phyloP scores from a whole-genome alignment of 768 basidiomycete genomes.

The Dendrothele bispora region DNA sequence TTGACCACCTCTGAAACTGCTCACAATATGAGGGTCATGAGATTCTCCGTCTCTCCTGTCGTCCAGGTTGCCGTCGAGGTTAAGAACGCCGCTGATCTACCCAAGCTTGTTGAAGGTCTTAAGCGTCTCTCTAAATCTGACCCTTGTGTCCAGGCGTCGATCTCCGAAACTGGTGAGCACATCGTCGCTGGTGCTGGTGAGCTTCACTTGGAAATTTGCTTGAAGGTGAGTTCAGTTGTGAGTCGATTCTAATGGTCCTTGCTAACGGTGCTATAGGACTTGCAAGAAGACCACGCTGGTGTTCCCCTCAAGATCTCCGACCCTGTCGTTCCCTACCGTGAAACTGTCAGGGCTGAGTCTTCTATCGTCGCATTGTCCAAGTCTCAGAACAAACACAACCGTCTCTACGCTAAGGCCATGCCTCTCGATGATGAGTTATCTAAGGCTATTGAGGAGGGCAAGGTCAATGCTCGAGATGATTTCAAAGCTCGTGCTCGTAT shows the following conservation, averaged over 20 bases:
- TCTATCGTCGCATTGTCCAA: slow-evolving; percentile 96
- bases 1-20: slow-evolving; percentile 97
- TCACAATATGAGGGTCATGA: slow-evolving; percentile 99
- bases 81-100: slow-evolving; percentile 98
- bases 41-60: slow-evolving; percentile 99
- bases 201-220: slow-evolving; percentile 98
- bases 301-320: slow-evolving; percentile 98
- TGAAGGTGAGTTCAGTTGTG: slow-evolving; percentile 65
- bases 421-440: slow-evolving; percentile 95
- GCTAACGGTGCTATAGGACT: slow-evolving; percentile 57
- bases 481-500: slow-evolving; percentile 94
- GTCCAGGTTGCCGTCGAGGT: slow-evolving; percentile 99
- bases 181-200: slow-evolving; percentile 99
- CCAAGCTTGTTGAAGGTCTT: slow-evolving; percentile 99
- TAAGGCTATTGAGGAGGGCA: slow-evolving; percentile 87
- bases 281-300: slow-evolving; percentile 99
- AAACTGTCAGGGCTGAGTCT: slow-evolving; percentile 96
- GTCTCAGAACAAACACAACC: slow-evolving; percentile 99
- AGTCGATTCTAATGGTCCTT: slow-evolving; percentile 1
- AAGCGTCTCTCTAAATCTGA: slow-evolving; percentile 99
- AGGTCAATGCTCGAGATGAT: slow-evolving; percentile 90
- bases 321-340: slow-evolving; percentile 96
- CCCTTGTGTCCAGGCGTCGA: slow-evolving; percentile 97
- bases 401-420: slow-evolving; percentile 90
- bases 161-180: slow-evolving; percentile 90